A percentile compares a stretch with the other conserved stretches of the same genome.
Evolutionary conservation across 768 basidiomycete genomes (phyloP).

Genomic region (Agaricus subrufescens): DNA sequence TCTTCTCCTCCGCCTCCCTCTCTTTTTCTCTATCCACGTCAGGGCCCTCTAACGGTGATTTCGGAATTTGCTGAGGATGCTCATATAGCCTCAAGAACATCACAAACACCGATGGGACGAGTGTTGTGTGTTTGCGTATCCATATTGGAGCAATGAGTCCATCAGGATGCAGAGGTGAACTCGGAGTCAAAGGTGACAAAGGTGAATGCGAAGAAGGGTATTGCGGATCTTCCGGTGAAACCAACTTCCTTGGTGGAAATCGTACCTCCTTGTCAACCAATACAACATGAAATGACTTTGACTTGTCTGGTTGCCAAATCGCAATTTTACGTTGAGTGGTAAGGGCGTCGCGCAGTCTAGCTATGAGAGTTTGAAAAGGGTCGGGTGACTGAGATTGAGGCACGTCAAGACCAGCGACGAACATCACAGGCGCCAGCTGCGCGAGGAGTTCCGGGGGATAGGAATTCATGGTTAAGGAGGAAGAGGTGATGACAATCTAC

Average conservation of each 20-base stretch:
- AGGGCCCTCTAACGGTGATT: constrained; percentile 51
- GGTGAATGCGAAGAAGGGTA: constrained; percentile 74
- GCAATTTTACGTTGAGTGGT: constrained; percentile 56
- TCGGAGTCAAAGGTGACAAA: constrained; percentile 84
- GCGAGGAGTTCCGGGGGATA: constrained; percentile 86
- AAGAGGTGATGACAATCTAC: not conserved
- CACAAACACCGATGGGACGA: constrained; percentile 91
- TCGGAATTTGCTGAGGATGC: constrained; percentile 35
- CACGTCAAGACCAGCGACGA: constrained; percentile 78
- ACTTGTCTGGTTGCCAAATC: constrained; percentile 70
- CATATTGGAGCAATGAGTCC: constrained; percentile 97
- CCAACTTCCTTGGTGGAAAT: constrained; percentile 84
- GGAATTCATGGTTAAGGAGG: constrained; percentile 64
- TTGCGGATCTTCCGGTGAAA: constrained; percentile 52
- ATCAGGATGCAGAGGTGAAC: constrained; percentile 90
- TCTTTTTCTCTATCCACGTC: constrained; percentile 46
- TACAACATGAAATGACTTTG: constrained; percentile 74
- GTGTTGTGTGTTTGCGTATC: constrained; percentile 92
- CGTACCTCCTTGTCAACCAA: constrained; percentile 81
- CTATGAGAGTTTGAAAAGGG: constrained; percentile 53
- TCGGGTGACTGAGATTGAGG: constrained; percentile 33
- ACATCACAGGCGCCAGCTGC: constrained; percentile 93
- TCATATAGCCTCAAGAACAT: constrained; percentile 86
- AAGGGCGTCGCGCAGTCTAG: constrained; percentile 67
- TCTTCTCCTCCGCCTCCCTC: constrained; percentile 63